Evolutionary conservation across 257 asterid species (phyloP), one percentile per base, ranked within the genome.

Genomic region (Plectranthus barbatus): DNA sequence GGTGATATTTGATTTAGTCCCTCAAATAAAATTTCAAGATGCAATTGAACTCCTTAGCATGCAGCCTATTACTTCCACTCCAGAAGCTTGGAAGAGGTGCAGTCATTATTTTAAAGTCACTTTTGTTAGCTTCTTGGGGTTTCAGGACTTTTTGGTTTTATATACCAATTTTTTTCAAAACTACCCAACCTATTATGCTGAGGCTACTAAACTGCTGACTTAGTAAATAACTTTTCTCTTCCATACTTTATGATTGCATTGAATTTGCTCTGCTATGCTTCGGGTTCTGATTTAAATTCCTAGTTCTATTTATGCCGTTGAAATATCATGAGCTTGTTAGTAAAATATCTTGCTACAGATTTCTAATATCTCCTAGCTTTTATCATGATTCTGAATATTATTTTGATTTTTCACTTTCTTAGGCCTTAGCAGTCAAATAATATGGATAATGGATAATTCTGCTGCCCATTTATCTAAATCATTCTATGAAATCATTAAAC

Each of bases 11-110:
- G 99, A 92, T 82, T 82, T 92, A 66, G 99, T 89, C 70, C 97
- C 99, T 70, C 79, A 83, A 74, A 85, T 92, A 69, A 87, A 81
- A 72, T 92, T 81, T 78, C 96, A 85, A 81, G 97, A 89, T 82
- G 97, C 95, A 20, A 74, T 92, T 53, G 91, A 92, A 79, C 80
- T 92, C 77, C 85, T 92, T 60, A 89, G 96, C 85, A 84, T 86
- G 99, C 97, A 92, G 87, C 99, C 99, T 10, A 86, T 86, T 72
- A 82, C 91, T 74, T 92, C 99, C 56, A 85, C 86, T 73, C 66
- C 86, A 42, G 95, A 86, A 61, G 99, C 99, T 80, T 88, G 95
- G 96, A 92, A 80, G 84, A 86, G 97, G 99, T 92, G 72, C 68
- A 64, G 31, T 54, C 3, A 62, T 45, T 58, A 56, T 20, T 52